Conservation (phyloP, 176 grass and related monocot species). For the Aegilops longissima region DNA sequence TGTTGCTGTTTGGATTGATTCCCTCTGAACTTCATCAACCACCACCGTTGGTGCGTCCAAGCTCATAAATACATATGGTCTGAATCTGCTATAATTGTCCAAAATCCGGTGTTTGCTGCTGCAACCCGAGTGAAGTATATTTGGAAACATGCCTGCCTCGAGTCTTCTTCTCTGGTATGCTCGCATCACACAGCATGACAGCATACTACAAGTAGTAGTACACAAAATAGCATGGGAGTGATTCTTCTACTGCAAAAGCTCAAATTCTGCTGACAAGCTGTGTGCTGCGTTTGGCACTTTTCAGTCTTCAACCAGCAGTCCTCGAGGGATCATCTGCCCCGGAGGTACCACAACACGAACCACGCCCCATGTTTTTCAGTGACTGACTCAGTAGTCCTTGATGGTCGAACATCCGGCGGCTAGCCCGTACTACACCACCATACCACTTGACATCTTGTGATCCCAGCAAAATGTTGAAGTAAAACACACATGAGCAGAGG, state of each 20-base stretch:
- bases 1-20: conserved; percentile 10
- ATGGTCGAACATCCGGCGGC: background rate
- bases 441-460: background rate
- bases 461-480: background rate
- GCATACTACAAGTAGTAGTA: too few species aligned
- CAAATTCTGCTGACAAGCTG: conserved; percentile 4
- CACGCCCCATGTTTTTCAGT: background rate
- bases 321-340: background rate
- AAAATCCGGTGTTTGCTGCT: conserved; percentile 3
- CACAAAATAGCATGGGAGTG: background rate
- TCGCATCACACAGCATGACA: background rate
- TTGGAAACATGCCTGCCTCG: background rate
- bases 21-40: background rate
- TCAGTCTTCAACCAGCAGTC: conserved; percentile 16
- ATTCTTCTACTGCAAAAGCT: conserved; percentile 3
- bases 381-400: background rate
- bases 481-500: background rate
- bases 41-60: conserved; percentile 13
- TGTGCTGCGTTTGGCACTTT: background rate
- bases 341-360: too few species aligned
- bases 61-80: conserved; percentile 29
- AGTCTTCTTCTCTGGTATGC: background rate
- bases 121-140: background rate
- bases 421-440: background rate
- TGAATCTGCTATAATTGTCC: conserved; percentile 6